phyloP scores from a whole-genome alignment of 306 rosid genomes.

The Cicer chorassanicum region DNA sequence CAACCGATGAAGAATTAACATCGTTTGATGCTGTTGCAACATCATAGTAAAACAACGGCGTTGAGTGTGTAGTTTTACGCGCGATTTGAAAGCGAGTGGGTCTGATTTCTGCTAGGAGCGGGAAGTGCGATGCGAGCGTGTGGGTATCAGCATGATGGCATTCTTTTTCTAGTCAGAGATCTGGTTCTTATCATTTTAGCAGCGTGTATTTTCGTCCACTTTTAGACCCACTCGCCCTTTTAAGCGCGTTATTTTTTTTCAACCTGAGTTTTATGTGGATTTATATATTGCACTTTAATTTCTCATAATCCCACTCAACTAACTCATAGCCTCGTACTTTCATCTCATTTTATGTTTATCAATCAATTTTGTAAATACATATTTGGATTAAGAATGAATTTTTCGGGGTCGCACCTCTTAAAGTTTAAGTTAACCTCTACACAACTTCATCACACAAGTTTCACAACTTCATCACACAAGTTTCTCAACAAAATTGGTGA shows the following conservation, averaged over 20 bases:
- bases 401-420: too few relatives aligned
- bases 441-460: too few relatives aligned
- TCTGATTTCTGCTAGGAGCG: slow-evolving; percentile 36
- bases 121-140: slow-evolving; percentile 59
- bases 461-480: too few relatives aligned
- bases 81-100: not conserved
- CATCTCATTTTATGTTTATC: too few relatives aligned
- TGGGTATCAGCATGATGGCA: slow-evolving; percentile 57
- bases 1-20: slow-evolving; percentile 33
- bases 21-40: slow-evolving; percentile 40
- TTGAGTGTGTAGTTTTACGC: not conserved
- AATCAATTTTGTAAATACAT: too few relatives aligned
- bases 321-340: too few relatives aligned
- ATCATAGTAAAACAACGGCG: not conserved
- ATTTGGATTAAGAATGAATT: too few relatives aligned
- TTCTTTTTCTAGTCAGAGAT: slow-evolving; percentile 50
- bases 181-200: slow-evolving; percentile 49
- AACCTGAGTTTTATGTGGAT: too few relatives aligned
- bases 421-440: too few relatives aligned
- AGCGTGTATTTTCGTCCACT: slow-evolving; percentile 6
- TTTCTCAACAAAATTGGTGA: too few relatives aligned
- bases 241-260: slow-evolving; percentile 40
- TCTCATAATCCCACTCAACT: too few relatives aligned
- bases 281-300: too few relatives aligned
- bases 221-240: slow-evolving; percentile 51